Evolutionary conservation across 2,329 filamentous ascomycete species (phyloP).

Genomic region (Colletotrichum camelliae): DNA sequence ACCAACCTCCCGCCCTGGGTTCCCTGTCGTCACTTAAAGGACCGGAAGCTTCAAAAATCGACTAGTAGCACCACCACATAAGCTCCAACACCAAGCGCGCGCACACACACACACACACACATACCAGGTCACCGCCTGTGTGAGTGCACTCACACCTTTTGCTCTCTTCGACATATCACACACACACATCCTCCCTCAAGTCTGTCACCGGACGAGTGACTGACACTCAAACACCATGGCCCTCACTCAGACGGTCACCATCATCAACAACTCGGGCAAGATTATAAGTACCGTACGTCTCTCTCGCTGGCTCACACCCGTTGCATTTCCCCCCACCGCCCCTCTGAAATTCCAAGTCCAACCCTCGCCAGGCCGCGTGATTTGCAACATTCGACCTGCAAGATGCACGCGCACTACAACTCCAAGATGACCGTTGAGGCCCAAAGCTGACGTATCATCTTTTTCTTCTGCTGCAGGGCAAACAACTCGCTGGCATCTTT

Average conservation of each 20-base stretch:
- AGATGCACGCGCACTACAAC: slow-evolving; percentile 5
- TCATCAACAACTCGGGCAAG: slow-evolving; percentile 90
- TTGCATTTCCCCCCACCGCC: slow-evolving; percentile 12
- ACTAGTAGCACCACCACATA: neutral
- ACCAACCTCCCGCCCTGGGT: slow-evolving; percentile 12
- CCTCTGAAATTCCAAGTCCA: slow-evolving; percentile 8
- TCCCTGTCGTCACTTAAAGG: slow-evolving; percentile 17
- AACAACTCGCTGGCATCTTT: slow-evolving; percentile 88
- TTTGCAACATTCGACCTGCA: slow-evolving; percentile 1
- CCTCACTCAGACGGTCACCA: slow-evolving; percentile 77
- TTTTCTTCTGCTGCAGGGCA: slow-evolving; percentile 64
- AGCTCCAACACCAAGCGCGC: neutral
- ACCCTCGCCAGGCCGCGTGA: neutral
- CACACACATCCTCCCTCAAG: neutral
- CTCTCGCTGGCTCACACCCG: neutral
- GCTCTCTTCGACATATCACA: neutral
- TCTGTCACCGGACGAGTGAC: neutral
- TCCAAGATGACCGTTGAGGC: neutral
- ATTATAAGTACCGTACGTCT: slow-evolving; percentile 81
- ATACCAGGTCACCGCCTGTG: slow-evolving; percentile 16
- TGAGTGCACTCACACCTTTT: neutral
- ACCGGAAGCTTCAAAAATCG: slow-evolving; percentile 9
- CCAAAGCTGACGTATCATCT: slow-evolving; percentile 18
- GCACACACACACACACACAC: neutral
- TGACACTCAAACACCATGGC: slow-evolving; percentile 35